Base-by-base conservation (phyloP, 139 green algal genomes). In the Choricystis sp. region DNA sequence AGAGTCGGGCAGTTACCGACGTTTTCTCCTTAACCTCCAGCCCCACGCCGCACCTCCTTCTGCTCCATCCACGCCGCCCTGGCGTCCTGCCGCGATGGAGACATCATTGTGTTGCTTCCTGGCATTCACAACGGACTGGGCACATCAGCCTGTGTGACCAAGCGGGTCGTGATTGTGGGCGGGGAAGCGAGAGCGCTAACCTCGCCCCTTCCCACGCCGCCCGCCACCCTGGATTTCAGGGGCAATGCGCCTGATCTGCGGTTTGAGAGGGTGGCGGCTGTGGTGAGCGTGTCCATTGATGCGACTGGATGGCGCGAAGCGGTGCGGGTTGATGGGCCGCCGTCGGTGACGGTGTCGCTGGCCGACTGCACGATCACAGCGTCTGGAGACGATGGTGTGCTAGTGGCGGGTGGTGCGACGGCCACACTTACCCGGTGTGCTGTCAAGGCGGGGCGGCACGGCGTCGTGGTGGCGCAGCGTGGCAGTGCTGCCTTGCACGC, bases 41-140 rank as follows among this genome's bases (percentile, higher is more conserved):
- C 40, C 40, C 40, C 40, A 52, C 40, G 9, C 40, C 9, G 40
- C 40, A 9, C 9, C 40, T 52, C 40, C 40, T 81, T 74, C 69
- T 63, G 75, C 1, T 74, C 60, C 29, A 3, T 81, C 20, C 57
- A 67, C 4, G 71, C 66, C 19, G 75, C 75, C 1, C 22, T 81
- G 61, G 52, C 66, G 31, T 71, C 65, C 48, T 71, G 71, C 3
- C 4, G 63, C 2, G 78, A 84, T 59, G 78, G 74, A 20, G 78
- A 81, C 62, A 57, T 60, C 23, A 74, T 84, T 31, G 48, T 81
- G 28, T 56, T 83, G 26, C 63, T 71, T 20, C 31, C 56, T 2
- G 78, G 78, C 49, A 73, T 74, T 22, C 78, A 84, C 78, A 81
- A 81, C 66, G 69, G 63, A 5, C 40, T 52, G 40, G 40, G 40